These are phyloP conservation scores for Colletotrichum karsti DNA, from an alignment of 2,329 filamentous ascomycete species.

Conservation along the genomic window DNA sequence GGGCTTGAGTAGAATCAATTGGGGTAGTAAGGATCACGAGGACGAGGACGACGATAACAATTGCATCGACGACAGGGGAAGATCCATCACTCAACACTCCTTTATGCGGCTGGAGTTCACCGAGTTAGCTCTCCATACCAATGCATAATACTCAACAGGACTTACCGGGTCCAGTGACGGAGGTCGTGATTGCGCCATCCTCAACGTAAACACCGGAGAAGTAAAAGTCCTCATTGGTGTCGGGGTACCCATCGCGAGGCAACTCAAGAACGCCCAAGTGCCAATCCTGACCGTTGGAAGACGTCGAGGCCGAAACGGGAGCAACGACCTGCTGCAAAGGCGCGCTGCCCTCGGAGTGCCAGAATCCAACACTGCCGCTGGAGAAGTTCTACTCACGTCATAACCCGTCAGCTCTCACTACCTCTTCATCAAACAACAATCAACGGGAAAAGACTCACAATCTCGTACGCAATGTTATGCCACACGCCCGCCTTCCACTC, in stretches of 20 bases:
- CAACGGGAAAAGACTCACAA: slow-evolving; percentile 46
- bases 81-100: no score
- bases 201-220: slow-evolving; percentile 79
- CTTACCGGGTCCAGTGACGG: slow-evolving; percentile 36
- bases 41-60: no score
- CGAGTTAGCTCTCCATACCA: no score
- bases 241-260: slow-evolving; percentile 62
- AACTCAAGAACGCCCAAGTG: slow-evolving; percentile 76
- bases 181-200: slow-evolving; percentile 43
- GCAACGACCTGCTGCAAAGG: slow-evolving; percentile 66
- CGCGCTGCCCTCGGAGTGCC: slow-evolving; percentile 71
- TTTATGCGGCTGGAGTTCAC: not conserved
- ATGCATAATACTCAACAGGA: not conserved
- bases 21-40: no score
- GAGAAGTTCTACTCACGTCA: slow-evolving; percentile 60
- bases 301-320: slow-evolving; percentile 67
- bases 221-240: slow-evolving; percentile 71
- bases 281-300: slow-evolving; percentile 76
- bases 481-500: slow-evolving; percentile 70
- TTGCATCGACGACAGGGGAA: no score
- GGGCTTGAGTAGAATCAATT: no score
- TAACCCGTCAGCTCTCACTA: not conserved
- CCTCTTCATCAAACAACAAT: fast-evolving
- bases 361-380: slow-evolving; percentile 70
- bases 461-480: slow-evolving; percentile 81